Base-by-base conservation (phyloP, 768 basidiomycete species). In the Psilocybe cubensis region DNA sequence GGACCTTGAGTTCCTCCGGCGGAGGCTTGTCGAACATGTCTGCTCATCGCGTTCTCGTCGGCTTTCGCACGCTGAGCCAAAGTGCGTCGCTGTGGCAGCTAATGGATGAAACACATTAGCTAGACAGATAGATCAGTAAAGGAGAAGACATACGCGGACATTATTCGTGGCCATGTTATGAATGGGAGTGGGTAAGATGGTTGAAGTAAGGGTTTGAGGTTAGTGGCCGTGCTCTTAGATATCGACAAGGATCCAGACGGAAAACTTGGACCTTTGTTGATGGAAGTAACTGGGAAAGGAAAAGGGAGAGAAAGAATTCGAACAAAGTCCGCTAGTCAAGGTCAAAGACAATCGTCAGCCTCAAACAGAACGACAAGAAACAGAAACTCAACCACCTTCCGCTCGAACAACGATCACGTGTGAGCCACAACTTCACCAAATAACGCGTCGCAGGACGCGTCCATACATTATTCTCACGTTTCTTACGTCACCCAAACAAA, bases 11-110 rank as follows among this genome's bases (percentile, higher is more conserved):
- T 68, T 62, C 73, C 74, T 59, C 54, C 44, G 61, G 76, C 81
- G 17, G 87, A 88, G 17, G 79, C 62, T 63, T 89, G 87, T 57
- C 89, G 87, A 31, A 79, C 67, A 66, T 91, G 87, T 72, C 78
- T 84, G 64, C 81, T 83, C 66, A 80, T 81, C 47, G 90, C 88
- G 67, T 93, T 92, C 76, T 92, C 91, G 70, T 92, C 91, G 59
- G 76, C 83, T 71, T 88, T 91, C 68, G 72, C 74, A 70, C 90
- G 88, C 70, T 86, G 86, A 62, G 83, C 75, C 62, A 85, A 76
- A 45, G 81, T 74, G 64, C 91, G 85, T 66, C 91, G 87, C 75
- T 86, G 78, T 55, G 88, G 84, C 65, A 87, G 70, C 90, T 92
- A 56, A 10, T 17, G 33, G 20, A 58, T 33, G 53, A 40, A 10